Conservation (phyloP, 768 basidiomycete genomes). For the Lyophyllum shimeji region DNA sequence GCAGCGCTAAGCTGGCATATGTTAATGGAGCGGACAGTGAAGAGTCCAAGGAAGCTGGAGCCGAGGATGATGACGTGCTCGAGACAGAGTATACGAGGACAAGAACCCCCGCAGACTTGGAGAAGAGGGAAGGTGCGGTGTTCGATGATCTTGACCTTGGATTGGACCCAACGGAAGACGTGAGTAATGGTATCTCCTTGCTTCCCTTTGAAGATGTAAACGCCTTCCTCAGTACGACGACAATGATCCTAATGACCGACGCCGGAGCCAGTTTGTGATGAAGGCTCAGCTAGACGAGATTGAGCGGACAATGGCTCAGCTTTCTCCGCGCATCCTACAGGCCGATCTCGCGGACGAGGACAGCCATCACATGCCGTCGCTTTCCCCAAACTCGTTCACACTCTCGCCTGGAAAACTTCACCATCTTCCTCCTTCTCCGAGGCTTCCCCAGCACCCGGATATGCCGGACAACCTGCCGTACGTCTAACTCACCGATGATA, state of each 20-base stretch:
- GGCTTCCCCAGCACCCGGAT: conserved; percentile 30
- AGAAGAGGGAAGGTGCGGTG: conserved; percentile 48
- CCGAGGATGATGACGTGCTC: conserved; percentile 44
- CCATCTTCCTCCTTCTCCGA: conserved; percentile 36
- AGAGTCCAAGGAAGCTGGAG: conserved; percentile 13
- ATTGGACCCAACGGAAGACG: conserved; percentile 45
- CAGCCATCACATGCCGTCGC: conserved; percentile 21
- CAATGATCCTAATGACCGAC: conserved; percentile 70
- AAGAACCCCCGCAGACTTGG: conserved; percentile 36
- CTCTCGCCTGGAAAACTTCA: conserved; percentile 24
- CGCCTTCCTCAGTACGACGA: conserved; percentile 55
- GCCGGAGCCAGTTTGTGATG: conserved; percentile 75
- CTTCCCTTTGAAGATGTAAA: conserved; percentile 1
- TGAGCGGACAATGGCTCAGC: conserved; percentile 68
- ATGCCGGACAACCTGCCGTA: conserved; percentile 13
- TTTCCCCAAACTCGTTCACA: conserved; percentile 32
- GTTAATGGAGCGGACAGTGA: conserved; percentile 30
- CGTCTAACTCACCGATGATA: conserved; percentile 17
- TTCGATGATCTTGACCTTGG: conserved; percentile 54
- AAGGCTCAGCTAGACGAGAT: conserved; percentile 77
- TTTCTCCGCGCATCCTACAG: conserved; percentile 57
- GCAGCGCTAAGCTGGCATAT: conserved; percentile 46
- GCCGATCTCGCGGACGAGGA: conserved; percentile 39
- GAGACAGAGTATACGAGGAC: conserved; percentile 33
- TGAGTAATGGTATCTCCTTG: conserved; percentile 23